These are phyloP conservation scores for Acidomyces sp. DNA, from an alignment of 495 filamentous ascomycete genomes.

Conservation along the genomic window DNA sequence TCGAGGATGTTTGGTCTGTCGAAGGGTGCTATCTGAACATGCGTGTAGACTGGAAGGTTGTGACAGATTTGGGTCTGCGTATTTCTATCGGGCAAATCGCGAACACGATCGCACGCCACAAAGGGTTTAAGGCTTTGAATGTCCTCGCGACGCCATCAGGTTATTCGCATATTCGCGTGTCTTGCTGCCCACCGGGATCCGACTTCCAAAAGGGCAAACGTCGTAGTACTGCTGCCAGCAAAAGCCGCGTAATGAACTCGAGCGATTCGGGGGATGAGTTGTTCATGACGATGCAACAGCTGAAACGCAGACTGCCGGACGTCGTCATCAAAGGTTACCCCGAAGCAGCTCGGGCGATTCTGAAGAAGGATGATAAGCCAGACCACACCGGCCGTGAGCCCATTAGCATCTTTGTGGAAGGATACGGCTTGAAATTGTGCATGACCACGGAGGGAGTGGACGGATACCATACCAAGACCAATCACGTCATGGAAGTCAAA, in stretches of 20 bases:
- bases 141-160: constrained; percentile 36
- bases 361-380: constrained; percentile 55
- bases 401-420: constrained; percentile 65
- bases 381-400: constrained; percentile 38
- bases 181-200: background rate
- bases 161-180: constrained; percentile 40
- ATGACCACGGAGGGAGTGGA: constrained; percentile 86
- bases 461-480: constrained; percentile 56
- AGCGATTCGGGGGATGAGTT: constrained; percentile 42
- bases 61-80: constrained; percentile 66
- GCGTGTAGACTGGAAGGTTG: constrained; percentile 61
- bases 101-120: constrained; percentile 56
- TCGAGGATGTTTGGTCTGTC: constrained; percentile 72
- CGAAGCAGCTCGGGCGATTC: constrained; percentile 73
- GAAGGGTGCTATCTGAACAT: constrained; percentile 60
- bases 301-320: constrained; percentile 67
- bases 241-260: constrained; percentile 4
- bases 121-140: constrained; percentile 57
- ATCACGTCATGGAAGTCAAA: constrained; percentile 80
- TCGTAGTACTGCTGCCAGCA: constrained; percentile 18
- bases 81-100: constrained; percentile 56
- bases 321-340: constrained; percentile 79
- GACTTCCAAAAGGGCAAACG: background rate
- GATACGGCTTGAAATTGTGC: constrained; percentile 76
- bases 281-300: constrained; percentile 65